Conservation (phyloP, 352 stramenopile species). For the Elongisporangium prolatum region DNA sequence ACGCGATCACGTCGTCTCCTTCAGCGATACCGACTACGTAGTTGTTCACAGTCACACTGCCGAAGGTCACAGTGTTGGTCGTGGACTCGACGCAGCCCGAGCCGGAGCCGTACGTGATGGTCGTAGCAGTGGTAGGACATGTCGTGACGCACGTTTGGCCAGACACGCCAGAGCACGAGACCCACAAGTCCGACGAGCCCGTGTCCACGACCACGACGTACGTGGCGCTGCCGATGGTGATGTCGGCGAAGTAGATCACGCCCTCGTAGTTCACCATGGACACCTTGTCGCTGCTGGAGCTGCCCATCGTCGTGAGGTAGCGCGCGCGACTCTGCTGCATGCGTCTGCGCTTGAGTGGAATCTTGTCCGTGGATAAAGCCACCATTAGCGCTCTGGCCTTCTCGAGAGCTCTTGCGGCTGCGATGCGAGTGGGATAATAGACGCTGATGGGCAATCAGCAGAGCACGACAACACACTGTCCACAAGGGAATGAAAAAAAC, state of each 20-base stretch:
- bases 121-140: conserved; percentile 31
- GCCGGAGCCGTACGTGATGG: conserved; percentile 65
- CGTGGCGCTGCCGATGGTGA: conserved; percentile 31
- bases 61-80: conserved; percentile 35
- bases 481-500: background rate
- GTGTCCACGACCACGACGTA: conserved; percentile 69
- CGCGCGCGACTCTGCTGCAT: background rate
- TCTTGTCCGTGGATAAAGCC: conserved; percentile 3
- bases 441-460: background rate
- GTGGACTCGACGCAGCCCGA: conserved; percentile 53
- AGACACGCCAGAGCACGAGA: conserved; percentile 57
- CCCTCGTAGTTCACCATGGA: conserved; percentile 48
- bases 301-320: conserved; percentile 4
- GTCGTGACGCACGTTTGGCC: conserved; percentile 26
- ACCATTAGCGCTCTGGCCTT: background rate
- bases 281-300: conserved; percentile 11
- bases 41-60: conserved; percentile 29
- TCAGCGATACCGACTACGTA: conserved; percentile 60
- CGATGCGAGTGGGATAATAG: background rate
- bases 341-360: conserved; percentile 13
- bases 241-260: conserved; percentile 60
- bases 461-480: background rate
- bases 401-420: background rate
- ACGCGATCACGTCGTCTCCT: conserved; percentile 39
- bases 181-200: conserved; percentile 73